Base-by-base conservation (phyloP, 148 eudicot species). In the Limonium bicolor region DNA sequence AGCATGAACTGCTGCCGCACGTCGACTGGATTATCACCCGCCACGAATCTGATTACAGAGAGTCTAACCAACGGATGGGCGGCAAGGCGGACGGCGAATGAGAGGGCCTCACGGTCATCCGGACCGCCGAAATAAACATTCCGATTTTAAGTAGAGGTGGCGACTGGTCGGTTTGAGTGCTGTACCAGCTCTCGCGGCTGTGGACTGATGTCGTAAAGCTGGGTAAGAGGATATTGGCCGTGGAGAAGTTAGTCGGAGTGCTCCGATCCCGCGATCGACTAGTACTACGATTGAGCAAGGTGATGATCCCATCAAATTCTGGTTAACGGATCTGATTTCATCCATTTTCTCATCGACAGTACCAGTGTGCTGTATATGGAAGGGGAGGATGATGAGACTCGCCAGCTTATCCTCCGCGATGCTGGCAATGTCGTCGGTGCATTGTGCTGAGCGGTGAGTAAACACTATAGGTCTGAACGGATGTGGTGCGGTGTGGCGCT, bases 91-190 rank as follows among this genome's bases (percentile, higher is more conserved):
- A 52, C 12, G 0, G 60, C 73, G 6, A 55, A 59, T 2, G 70
- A 43, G 12, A 70, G 48, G 2, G 81, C 81, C 39, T 74, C 81
- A 1, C 81, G 60, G 19, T 70, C 81, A 29, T 75, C 81, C 6
- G 73, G 65, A 2, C 81, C 77, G 1, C 77, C 81, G 16, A 75
- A 51, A 58, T 29, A 75, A 13, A 36, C 27, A 73, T 47, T 1
- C 54, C 71, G 27, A 68, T n/a, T n/a, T n/a, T n/a, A n/a, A n/a
- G n/a, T n/a, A n/a, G n/a, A n/a, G n/a, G n/a, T n/a, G n/a, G n/a
- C n/a, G n/a, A n/a, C n/a, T n/a, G n/a, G n/a, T n/a, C n/a, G n/a
- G n/a, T n/a, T n/a, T n/a, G n/a, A n/a, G n/a, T n/a, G n/a, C 26
- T 25, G 13, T 22, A 17, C 18, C 17, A 12, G 18, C 53, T 48